phyloP scores from a whole-genome alignment of 495 filamentous ascomycete species.

The Penicillium taxi region DNA sequence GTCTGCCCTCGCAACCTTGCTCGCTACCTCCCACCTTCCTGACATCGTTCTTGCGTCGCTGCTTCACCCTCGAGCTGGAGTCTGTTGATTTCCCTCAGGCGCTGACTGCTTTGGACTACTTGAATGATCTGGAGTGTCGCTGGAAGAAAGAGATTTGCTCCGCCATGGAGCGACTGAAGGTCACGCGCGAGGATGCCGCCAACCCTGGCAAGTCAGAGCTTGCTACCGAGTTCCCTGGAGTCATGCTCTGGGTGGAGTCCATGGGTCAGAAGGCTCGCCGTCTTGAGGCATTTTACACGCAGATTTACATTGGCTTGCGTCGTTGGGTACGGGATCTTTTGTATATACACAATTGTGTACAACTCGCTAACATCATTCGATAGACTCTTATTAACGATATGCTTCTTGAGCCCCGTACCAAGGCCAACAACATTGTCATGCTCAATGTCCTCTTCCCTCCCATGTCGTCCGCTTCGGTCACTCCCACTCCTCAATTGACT shows the following conservation, averaged over 20 bases:
- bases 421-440: conserved; percentile 65
- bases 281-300: conserved; percentile 55
- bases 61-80: conserved; percentile 49
- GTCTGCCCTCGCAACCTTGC: conserved; percentile 55
- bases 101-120: conserved; percentile 62
- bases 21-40: conserved; percentile 61
- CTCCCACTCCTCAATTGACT: conserved; percentile 50
- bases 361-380: conserved; percentile 11
- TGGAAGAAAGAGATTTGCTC: conserved; percentile 51
- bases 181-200: conserved; percentile 33
- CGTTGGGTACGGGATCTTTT: conserved; percentile 60
- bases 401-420: conserved; percentile 55
- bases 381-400: conserved; percentile 67
- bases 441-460: conserved; percentile 71
- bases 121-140: conserved; percentile 59
- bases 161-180: conserved; percentile 35
- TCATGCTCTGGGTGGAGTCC: conserved; percentile 46
- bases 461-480: conserved; percentile 34
- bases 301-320: conserved; percentile 58
- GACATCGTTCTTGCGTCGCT: conserved; percentile 54
- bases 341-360: not conserved
- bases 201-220: conserved; percentile 30
- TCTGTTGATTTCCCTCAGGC: conserved; percentile 66
- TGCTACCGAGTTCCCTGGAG: conserved; percentile 40
- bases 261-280: conserved; percentile 49